Base-by-base conservation (phyloP, 495 filamentous ascomycete species). In the Penicillium mononematosum region DNA sequence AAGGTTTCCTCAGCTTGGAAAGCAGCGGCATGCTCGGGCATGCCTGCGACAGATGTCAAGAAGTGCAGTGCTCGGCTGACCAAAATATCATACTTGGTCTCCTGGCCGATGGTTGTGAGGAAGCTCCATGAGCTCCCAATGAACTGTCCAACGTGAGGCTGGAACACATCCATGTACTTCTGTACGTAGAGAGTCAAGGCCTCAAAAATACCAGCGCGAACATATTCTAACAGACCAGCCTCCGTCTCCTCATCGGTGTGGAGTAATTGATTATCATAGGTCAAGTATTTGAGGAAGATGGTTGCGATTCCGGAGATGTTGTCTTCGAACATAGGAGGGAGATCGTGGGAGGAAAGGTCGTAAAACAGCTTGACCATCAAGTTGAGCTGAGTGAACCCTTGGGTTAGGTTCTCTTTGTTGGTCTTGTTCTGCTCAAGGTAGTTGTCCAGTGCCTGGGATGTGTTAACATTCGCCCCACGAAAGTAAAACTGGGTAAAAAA, bases 91-190 rank as follows among this genome's bases (percentile, higher is more conserved):
- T 93, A 94, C 70, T 96, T 95, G 45, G 89, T 91, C 71, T 96
- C 85, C 12, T 87, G 82, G 0, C 93, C 91, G 55, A 92, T 84
- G 5, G 83, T 85, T 17, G 92, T 96, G 59, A 99, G 79, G 59
- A 99, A 80, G 60, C 83, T 86, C 95, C 95, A 99, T 8, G 91
- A 91, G 58, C 84, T 93, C 38, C 83, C 84, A 47, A 96, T 86
- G 74, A 98, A 98, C 36, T 87, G 84, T 24, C 83, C 82, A 41
- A 95, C 82, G 61, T 90, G 84, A 8, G 75, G 75, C 45, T 87
- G 83, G 71, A 99, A 96, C 39, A 87, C 95, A 63, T 98, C 95
- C 68, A 95, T 88, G 71, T 90, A 99, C 70, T 97, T 98, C 67
- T 88, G 87, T 5, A 90, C 85, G 70, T 91, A 98, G 12, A 98